Evolutionary conservation across 2,329 filamentous ascomycete species (phyloP).

Genomic region (Colletotrichum siamense): DNA sequence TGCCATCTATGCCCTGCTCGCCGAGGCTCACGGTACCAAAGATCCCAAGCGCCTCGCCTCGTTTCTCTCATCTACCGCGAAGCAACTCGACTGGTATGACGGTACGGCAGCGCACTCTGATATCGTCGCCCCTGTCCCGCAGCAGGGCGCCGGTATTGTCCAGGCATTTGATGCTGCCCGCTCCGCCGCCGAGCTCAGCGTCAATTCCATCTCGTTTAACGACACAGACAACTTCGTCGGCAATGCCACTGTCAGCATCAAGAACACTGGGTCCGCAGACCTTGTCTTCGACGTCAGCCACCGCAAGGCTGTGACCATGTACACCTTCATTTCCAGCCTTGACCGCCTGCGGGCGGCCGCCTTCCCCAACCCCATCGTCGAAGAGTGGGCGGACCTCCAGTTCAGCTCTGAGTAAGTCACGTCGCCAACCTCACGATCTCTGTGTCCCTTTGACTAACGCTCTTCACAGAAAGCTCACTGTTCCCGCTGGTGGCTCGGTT

Average conservation of each 20-base stretch:
- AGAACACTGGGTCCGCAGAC: conserved; percentile 53
- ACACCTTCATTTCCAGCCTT: conserved; percentile 48
- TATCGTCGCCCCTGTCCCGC: conserved; percentile 58
- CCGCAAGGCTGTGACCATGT: conserved; percentile 56
- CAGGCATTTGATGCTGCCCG: conserved; percentile 65
- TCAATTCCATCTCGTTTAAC: conserved; percentile 65
- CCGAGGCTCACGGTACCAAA: conserved; percentile 53
- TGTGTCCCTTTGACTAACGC: background rate
- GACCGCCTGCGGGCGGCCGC: conserved; percentile 33
- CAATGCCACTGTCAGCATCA: conserved; percentile 57
- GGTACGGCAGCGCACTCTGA: conserved; percentile 35
- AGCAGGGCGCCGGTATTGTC: conserved; percentile 66
- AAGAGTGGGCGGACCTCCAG: conserved; percentile 45
- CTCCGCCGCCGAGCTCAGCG: conserved; percentile 57
- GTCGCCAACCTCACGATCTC: background rate
- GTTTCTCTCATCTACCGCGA: conserved; percentile 53
- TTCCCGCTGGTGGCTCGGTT: conserved; percentile 45
- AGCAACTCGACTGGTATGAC: conserved; percentile 53
- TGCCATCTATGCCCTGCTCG: conserved; percentile 59
- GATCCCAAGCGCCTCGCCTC: conserved; percentile 55
- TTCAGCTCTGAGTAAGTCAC: conserved; percentile 36
- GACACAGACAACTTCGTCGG: conserved; percentile 62
- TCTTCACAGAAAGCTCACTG: conserved; percentile 38
- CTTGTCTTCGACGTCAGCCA: conserved; percentile 59
- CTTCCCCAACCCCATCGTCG: conserved; percentile 52